Evolutionary conservation across 108 stramenopile species (phyloP), one percentile per base, ranked within the genome.

Genomic region (Nitzschia putrida): DNA sequence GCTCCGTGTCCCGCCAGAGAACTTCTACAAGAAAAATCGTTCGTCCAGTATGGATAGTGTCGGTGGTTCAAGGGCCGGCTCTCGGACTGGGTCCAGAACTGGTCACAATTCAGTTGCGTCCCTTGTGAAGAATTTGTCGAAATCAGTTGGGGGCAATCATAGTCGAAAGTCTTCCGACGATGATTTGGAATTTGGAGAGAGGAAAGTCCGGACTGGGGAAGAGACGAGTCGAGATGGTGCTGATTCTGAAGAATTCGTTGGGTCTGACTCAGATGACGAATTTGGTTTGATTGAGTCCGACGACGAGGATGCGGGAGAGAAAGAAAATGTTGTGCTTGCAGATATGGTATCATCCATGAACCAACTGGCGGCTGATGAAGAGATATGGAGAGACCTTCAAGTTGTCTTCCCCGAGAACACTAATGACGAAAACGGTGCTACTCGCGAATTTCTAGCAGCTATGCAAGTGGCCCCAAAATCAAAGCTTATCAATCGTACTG

Each of bases 361-460:
- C 8, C 21, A 64, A 24, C 59, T 55, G 3, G 42, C 16, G 1
- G 53, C 22, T 7, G 64, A 72, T 11, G 76, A 80, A 47, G 74
- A 61, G 13, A 78, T 76, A 1, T 87, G 87, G 87, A 78, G 72
- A 37, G 92, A 93, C 76, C 66, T 93, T 16, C 71, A 77, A 51
- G 87, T 93, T 6, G 11, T 84, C 8, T 82, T 84, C 38, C 42
- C 63, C 12, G 61, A 57, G 34, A 72, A 70, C 7, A 49, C 63
- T 12, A 49, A 37, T 3, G 34, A 34, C 5, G 69, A 55, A n/a
- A 53, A 40, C 22, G 70, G 16, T 18, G 54, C 7, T 7, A 39
- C 71, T 7, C 66, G 86, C 49, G 93, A 94, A 68, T 94, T 85
- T 61, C 72, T 94, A 23, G 77, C 84, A 20, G 93, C 90, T 9